These are phyloP conservation scores for Jimgerdemannia flammicorona DNA, from an alignment of 192 early-diverging fungal species.

Conservation along the genomic window DNA sequence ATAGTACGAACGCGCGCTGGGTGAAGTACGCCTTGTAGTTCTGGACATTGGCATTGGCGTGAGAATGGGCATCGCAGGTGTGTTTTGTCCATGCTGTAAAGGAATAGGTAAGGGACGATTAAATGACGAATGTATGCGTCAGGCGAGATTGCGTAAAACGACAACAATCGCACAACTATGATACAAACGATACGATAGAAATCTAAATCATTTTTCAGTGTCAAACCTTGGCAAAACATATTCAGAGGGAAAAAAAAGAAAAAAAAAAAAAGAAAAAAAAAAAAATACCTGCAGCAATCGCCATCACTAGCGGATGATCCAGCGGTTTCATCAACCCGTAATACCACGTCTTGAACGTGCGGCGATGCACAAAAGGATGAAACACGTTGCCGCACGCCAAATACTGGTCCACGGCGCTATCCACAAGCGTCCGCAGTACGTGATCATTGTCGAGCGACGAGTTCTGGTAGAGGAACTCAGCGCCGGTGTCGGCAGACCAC, in stretches of 20 bases:
- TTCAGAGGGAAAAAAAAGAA: not conserved
- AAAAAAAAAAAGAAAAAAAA: not conserved
- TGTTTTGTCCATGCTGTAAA: not conserved
- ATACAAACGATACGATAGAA: no score
- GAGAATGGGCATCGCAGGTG: not conserved
- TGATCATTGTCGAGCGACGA: not conserved
- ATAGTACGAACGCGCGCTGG: conserved; percentile 5
- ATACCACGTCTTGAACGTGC: not conserved
- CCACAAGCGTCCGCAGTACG: not conserved
- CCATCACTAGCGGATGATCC: not conserved
- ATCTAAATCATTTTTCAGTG: no score
- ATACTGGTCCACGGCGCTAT: not conserved
- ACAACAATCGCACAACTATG: no score
- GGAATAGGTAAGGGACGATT: not conserved
- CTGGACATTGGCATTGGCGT: not conserved
- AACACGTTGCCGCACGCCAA: not conserved
- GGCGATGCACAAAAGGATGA: not conserved
- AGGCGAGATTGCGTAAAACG: no score
- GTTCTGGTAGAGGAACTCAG: not conserved
- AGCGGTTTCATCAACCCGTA: not conserved
- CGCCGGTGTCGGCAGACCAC: no score
- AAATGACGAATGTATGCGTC: no score
- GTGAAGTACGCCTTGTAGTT: not conserved
- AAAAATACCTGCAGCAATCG: not conserved
- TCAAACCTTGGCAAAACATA: no score